Base-by-base conservation (phyloP, 305 asterid genomes). In the Solanum hybrid region DNA sequence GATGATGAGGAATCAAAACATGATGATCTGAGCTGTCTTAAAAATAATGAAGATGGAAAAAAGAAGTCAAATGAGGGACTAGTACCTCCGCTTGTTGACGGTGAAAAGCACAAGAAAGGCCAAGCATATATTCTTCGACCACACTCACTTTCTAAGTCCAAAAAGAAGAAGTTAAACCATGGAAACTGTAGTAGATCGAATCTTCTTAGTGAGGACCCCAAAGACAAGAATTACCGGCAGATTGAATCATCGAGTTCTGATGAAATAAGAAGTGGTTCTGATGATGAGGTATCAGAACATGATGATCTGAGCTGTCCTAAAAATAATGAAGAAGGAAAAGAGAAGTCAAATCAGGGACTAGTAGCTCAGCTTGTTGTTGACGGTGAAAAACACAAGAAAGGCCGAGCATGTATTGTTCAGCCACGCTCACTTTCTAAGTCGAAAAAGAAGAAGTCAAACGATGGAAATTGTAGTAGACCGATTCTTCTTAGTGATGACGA, bases 181-280 rank as follows among this genome's bases (percentile, higher is more conserved):
- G 32, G 78, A 72, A 72, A 26, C 14, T 26, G 31, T 72, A 72
- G 78, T 26, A 72, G 17, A 11, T 26, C 32, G 0, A 70, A 24
- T 57, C 10, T 57, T 57, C 70, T 57, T 26, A 76, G 76, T n/a
- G 91, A 90, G n/a, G 91, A 88, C 38, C 89, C 91, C 1, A 91
- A 93, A 51, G 91, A 90, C 32, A 24, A 11, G 37, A 92, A 92
- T 79, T 91, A 84, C 61, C 36, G 65, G 5, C 90, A 4, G 86
- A 91, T 88, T 11, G 83, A 87, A 65, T 72, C 91, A 22, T 90
- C 79, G 3, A 70, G 79, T 79, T 88, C 95, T 65, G 14, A 57
- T 12, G 86, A 17, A 90, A 51, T 72, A 32, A 14, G 83, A 31
- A 7, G 31, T 68, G 2, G 22, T 70, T 87, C 32, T 12, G 89